phyloP scores from a whole-genome alignment of 2,329 filamentous ascomycete species.

The Chrysoporthe cubensis region DNA sequence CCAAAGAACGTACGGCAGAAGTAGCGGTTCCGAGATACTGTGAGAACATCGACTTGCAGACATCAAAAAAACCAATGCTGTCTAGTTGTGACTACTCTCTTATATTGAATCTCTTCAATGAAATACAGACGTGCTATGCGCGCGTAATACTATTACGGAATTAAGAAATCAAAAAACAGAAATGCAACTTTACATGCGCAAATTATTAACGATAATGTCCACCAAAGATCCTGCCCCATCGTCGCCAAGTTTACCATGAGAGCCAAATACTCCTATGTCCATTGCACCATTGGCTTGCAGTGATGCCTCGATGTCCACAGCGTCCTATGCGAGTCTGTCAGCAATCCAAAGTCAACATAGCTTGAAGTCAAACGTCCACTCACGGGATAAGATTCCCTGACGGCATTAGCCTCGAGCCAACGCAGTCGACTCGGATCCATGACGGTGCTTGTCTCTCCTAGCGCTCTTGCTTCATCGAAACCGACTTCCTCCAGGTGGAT shows the following conservation, averaged over 20 bases:
- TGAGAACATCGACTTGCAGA: neutral
- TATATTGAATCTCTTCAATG: neutral
- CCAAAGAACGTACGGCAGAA: constrained; percentile 67
- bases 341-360: neutral
- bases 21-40: constrained; percentile 35
- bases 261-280: constrained; percentile 47
- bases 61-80: neutral
- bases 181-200: constrained; percentile 8
- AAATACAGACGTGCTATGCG: neutral
- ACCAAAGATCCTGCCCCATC: constrained; percentile 16
- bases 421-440: constrained; percentile 16
- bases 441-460: neutral
- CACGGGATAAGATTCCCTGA: constrained; percentile 40
- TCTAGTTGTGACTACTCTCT: no score
- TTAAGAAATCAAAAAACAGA: neutral
- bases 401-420: constrained; percentile 34
- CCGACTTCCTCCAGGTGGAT: constrained; percentile 10
- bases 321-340: constrained; percentile 36
- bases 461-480: constrained; percentile 16
- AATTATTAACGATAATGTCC: constrained; percentile 11
- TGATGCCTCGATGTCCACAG: constrained; percentile 47
- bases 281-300: constrained; percentile 36
- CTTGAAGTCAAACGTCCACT: constrained; percentile 22
- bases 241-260: constrained; percentile 22
- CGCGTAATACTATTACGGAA: no score